Base-by-base conservation (phyloP, 805 yeast genomes). In the Naumovozyma dairenensis region DNA sequence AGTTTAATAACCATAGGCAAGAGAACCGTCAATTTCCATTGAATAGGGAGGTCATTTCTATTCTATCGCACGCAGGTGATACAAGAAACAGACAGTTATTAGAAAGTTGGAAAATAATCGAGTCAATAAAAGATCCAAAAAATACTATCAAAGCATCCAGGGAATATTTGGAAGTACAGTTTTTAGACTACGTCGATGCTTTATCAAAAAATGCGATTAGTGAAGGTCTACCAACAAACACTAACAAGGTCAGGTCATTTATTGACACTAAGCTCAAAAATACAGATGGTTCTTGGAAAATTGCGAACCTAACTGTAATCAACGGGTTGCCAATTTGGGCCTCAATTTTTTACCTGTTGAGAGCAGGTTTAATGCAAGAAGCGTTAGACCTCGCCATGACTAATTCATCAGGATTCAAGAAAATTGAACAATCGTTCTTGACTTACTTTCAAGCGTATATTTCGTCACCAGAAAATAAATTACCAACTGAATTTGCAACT, bases 251-350 rank as follows among this genome's bases (percentile, higher is more conserved):
- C 21, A 70, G 71, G 39, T 74, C 80, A 33, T 70, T 82, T 49
- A 56, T 73, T 49, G 67, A 74, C 38, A 47, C 59, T 50, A 60
- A 67, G 51, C 48, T 65, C 36, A 61, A 56, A 47, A 72, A 58
- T 51, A 59, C 56, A 39, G 61, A 62, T 34, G 66, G 64, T 15
- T 58, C 63, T 21, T 69, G 80, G 77, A 67, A 66, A 35, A 46
- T 68, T 24, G 63, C 66, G n/a, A 70, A 71, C 39, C 47, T 81
- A 31, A 68, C 79, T 26, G 62, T 79, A 35, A 77, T 85, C 16
- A 87, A 89, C 57, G 86, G 86, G 13, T 65, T 72, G 1, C 97
- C 97, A 7, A 72, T 92, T n/a, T 89, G 98, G 98, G 95, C 96
- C 0, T 61, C 85, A 25, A 60, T 92, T 8, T 92, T 80, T 53